Evolutionary conservation across 441 rosid species (phyloP), one percentile per base, ranked within the genome.

Genomic region (Capsella rubella): DNA sequence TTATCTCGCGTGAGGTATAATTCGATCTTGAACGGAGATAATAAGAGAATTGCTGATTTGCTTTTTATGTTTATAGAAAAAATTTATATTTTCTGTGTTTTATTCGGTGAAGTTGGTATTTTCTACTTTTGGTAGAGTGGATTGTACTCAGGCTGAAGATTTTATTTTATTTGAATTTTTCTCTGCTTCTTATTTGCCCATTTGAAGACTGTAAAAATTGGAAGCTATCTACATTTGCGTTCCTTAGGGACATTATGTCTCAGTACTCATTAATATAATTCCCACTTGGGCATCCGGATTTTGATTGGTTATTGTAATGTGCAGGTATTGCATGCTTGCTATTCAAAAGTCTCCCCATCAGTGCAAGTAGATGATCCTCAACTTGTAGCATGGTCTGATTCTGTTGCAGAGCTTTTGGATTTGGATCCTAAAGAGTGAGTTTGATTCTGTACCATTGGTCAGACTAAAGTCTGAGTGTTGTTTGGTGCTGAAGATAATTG

Each of bases 331-430:
- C 99, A 84, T 79, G 89, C 99, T 55, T 95, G 99, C 77, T 92
- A 88, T 75, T 54, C 98, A 27, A 90, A 90, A 85, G 96, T 95
- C 50, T 84, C 88, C 2, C 96, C 99, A 29, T 92, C 98, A 32
- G 97, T 79, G 71, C 84, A 89, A 78, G 93, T 89, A 18, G 98
- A 95, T 69, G 83, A 90, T 83, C 97, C 98, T 56, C 87, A 89
- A 81, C 91, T 95, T 47, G 96, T 95, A 76, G 95, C 91, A 1
- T 91, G 98, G 99, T 95, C 99, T 39, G 91, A 87, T 12, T 90
- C 97, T 42, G 97, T 91, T 47, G 94, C 96, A 3, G 84, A 84
- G 69, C 72, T 86, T 65, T 88, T 95, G 74, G 97, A 91, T 51
- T 80, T 95, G 89, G 96, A 92, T 81, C 84, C 82, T 64, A 85